Evolutionary conservation across 768 basidiomycete species (phyloP), one percentile per base, ranked within the genome.

Genomic region (Suillus discolor): DNA sequence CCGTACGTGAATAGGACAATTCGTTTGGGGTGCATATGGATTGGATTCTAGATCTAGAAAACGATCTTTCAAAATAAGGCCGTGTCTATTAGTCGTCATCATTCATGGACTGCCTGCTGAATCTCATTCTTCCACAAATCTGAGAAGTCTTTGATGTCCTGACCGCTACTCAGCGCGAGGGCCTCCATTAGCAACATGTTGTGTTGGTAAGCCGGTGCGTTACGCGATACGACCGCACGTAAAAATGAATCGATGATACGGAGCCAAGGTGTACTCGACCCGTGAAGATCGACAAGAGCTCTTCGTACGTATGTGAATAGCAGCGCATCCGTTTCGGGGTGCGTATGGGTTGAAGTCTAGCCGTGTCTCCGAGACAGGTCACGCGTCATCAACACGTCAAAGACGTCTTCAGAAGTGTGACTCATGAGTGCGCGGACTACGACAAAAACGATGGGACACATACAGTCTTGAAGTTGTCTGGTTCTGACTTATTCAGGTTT

Each of bases 151-250:
- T 84, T 81, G 31, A 94, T 84, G 68, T 84, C 84, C 60, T 83
- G 81, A 4, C 96, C 96, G 61, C 83, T 84, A 70, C 94, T 90
- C 71, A 97, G 75, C 59, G 82, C 84, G n/a, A 97, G 78, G 4
- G 92, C 93, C 71, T 99, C 96, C 57, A 94, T 84, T 11, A 96
- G 96, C 39, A 96, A 82, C 90, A 95, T 96, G 71, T 95, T 97
- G 75, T 93, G 92, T 69, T 91, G 90, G 73, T 92, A 80, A 1
- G 84, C 79, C 2, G 96, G 96, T 2, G 89, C 86, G 67, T 88
- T 92, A 41, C 83, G 80, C 18, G 79, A 79, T 0, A 87, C 89
- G 1, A 83, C 83, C 0, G 92, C 92, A 74, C 96, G 94, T 6
- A 84, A 75, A 2, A 81, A 82, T 0, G 92, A 93, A 71, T 94